phyloP scores from a whole-genome alignment of 345 rosid genomes.

The Triadica sebifera region DNA sequence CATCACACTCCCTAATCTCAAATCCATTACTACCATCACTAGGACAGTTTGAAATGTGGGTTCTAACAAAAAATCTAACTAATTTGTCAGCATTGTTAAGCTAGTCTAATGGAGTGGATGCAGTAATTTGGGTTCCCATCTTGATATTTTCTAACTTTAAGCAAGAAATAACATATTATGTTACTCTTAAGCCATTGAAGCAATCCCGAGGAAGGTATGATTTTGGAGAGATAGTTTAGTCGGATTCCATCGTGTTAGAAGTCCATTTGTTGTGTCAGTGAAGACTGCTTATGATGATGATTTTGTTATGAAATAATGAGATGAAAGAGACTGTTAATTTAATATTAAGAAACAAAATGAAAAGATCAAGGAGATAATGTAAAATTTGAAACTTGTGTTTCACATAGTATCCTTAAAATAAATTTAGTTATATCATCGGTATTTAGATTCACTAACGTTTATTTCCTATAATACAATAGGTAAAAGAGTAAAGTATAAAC shows the following conservation, averaged over 20 bases:
- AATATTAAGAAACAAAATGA: too few relatives aligned
- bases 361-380: too few relatives aligned
- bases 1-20: constrained; percentile 47
- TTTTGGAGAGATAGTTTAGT: constrained; percentile 68
- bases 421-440: too few relatives aligned
- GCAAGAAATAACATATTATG: constrained; percentile 43
- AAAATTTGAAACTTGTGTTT: too few relatives aligned
- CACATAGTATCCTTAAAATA: too few relatives aligned
- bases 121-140: constrained; percentile 52
- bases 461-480: too few relatives aligned
- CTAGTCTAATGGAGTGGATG: constrained; percentile 65
- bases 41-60: constrained; percentile 58
- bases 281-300: constrained; percentile 15
- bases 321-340: too few relatives aligned
- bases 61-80: constrained; percentile 30
- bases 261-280: constrained; percentile 52
- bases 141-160: constrained; percentile 39
- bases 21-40: constrained; percentile 40
- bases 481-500: too few relatives aligned
- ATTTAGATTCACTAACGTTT: too few relatives aligned
- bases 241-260: constrained; percentile 54
- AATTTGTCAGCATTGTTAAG: constrained; percentile 33
- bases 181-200: constrained; percentile 45
- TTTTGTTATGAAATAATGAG: too few relatives aligned
- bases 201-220: constrained; percentile 48